Evolutionary conservation across 2,329 filamentous ascomycete species (phyloP), one percentile per base, ranked within the genome.

Genomic region (Gliomastix tumulicola): DNA sequence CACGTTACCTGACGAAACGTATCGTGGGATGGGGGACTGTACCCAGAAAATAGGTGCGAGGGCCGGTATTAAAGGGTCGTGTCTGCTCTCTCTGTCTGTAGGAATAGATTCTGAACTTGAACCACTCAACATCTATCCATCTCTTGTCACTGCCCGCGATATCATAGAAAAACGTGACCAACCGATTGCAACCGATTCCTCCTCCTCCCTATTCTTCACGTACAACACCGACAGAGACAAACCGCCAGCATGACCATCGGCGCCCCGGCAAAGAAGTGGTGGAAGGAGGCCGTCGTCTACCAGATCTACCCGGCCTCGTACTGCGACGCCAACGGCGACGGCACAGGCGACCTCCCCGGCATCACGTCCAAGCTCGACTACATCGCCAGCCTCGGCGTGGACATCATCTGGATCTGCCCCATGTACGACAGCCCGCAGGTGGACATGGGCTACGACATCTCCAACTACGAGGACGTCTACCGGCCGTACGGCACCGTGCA

Each of bases 381-480:
- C 50, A 64, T 84, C 27, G 63, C 75, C 49, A 57, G 61, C 3
- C 57, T 85, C 0, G 80, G 80, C 1, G 62, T 81, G 9, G 72
- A 84, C 47, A 68, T 78, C 7, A 63, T 87, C 34, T 86, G 82
- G 82, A 56, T 80, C 1, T 82, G 72, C 31, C 82, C 82, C 11
- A 76, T 82, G 53, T 80, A 75, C 47, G 71, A 78, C 42, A 74
- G 68, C 5, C 81, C 81, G 0, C 74, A 82, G 48, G 61, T 75
- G 5, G 80, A 84, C 46, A 82, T 84, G 79, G 80, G 79, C 21
- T 84, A 84, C 49, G 82, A 84, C 49, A 76, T 84, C 34, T 68
- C 73, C 18, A 72, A 86, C 53, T 86, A 87, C 45, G 73, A 82
- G 50, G 66, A 65, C 19, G 75, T 87, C 20, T 72, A 84, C 46